Conservation (phyloP, 2,329 filamentous ascomycete species). For the Xylaria digitata region DNA sequence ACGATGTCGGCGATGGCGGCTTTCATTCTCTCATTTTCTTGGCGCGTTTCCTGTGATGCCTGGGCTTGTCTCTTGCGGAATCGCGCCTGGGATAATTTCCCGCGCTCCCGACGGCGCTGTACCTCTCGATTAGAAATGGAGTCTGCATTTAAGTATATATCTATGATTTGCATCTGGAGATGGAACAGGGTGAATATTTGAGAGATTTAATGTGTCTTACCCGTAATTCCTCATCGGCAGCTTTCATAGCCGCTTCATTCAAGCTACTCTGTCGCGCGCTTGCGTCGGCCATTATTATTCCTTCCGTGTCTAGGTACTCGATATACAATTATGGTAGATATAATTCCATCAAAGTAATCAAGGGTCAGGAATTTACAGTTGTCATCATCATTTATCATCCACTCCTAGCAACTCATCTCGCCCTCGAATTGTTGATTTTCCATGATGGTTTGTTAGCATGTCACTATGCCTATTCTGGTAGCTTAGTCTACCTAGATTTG, state of each 20-base stretch:
- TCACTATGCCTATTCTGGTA: too few relatives aligned
- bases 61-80: slow-evolving; percentile 49
- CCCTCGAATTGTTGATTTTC: too few relatives aligned
- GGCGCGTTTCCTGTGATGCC: slow-evolving; percentile 33
- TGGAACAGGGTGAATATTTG: neutral
- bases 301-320: neutral
- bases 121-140: neutral
- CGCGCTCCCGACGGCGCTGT: slow-evolving; percentile 50
- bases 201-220: slow-evolving; percentile 15
- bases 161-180: too few relatives aligned
- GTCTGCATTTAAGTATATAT: too few relatives aligned
- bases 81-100: slow-evolving; percentile 47
- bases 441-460: too few relatives aligned
- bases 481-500: too few relatives aligned
- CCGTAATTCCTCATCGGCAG: slow-evolving; percentile 28
- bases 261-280: neutral
- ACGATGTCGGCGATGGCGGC: slow-evolving; percentile 42
- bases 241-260: slow-evolving; percentile 9
- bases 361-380: too few relatives aligned
- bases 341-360: too few relatives aligned
- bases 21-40: slow-evolving; percentile 43
- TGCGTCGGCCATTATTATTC: slow-evolving; percentile 6
- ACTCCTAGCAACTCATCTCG: too few relatives aligned
- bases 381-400: too few relatives aligned
- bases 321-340: too few relatives aligned